phyloP scores from a whole-genome alignment of 1,284 basidiomycete species.

The Ceratobasidium sp. region DNA sequence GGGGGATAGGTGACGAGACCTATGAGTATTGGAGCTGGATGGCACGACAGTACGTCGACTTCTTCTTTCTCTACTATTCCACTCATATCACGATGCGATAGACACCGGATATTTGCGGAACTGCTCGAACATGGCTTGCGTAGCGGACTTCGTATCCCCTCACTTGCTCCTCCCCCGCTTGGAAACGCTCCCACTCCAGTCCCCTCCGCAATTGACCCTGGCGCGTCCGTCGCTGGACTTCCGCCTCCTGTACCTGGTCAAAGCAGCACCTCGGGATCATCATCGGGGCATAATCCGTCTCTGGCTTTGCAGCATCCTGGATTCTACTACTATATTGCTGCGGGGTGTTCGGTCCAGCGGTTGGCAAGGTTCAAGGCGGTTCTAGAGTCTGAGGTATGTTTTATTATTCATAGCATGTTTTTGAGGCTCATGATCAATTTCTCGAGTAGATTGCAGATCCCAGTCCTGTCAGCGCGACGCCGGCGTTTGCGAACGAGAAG shows the following conservation, averaged over 20 bases:
- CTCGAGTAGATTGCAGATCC: conserved; percentile 32
- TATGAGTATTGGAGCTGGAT: conserved; percentile 99
- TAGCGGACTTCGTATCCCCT: conserved; percentile 75
- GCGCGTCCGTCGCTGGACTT: conserved; percentile 59
- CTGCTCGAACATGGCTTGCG: conserved; percentile 84
- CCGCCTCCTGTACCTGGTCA: neutral
- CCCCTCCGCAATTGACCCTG: conserved; percentile 38
- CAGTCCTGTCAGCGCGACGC: conserved; percentile 51
- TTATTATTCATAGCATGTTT: neutral
- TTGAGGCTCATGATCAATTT: neutral
- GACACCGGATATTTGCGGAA: conserved; percentile 89
- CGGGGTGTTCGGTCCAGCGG: conserved; percentile 82
- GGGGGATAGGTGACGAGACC: conserved; percentile 97
- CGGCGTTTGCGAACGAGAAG: conserved; percentile 81
- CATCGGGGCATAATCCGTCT: conserved; percentile 56
- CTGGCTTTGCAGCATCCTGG: conserved; percentile 86
- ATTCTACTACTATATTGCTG: conserved; percentile 91
- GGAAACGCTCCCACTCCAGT: conserved; percentile 49
- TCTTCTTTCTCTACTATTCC: conserved; percentile 12
- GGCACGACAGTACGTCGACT: conserved; percentile 81
- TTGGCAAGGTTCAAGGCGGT: conserved; percentile 75
- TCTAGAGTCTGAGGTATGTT: conserved; percentile 69
- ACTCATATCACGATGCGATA: conserved; percentile 54
- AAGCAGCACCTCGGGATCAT: neutral
- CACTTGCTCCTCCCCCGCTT: conserved; percentile 59